Base-by-base conservation (phyloP, 345 rosid species). In the Melaleuca quinquenervia region DNA sequence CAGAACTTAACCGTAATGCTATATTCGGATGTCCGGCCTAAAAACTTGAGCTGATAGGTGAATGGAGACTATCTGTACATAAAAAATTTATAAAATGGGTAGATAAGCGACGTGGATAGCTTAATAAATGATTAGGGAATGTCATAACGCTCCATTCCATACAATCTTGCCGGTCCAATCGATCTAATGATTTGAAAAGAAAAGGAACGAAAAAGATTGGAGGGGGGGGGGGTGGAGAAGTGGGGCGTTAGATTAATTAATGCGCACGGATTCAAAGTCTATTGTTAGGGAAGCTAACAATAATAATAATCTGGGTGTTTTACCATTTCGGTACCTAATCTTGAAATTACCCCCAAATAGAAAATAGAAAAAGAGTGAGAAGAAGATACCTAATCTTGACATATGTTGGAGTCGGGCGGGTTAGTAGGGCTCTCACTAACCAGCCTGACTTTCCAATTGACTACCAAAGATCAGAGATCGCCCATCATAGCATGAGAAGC, bases 261-360 rank as follows among this genome's bases (percentile, higher is more conserved):
- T 24, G 50, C 2, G 49, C 16, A 51, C 6, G 88, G 13, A 70
- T 70, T 70, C 78, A 70, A 70, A 70, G 91, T 91, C 90, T 82
- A 84, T 84, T 85, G 95, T 91, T 92, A 89, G 94, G 93, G 86
- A 92, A 93, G 87, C 93, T 86, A 93, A 90, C 92, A 88, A 70
- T 88, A 64, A 70, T 88, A 64, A n/a, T 26, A 86, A 48, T 52
- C 9, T 2, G 16, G 36, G 44, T n/a, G 26, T 56, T 84, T 52
- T 82, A 82, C n/a, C 88, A 32, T 32, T 64, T 64, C 12, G 78
- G 36, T 32, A 70, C 78, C 78, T 70, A 70, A 70, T 70, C 13
- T 70, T 70, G 78, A 70, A 70, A 32, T 70, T 10, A 70, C 24
- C 45, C 76, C 78, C 8, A 8, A 32, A 70, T 32, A 12, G 36